A percentile compares a stretch with the other conserved stretches of the same genome.
Conservation (phyloP, 257 asterid species). For the Solanum sejunctum region DNA sequence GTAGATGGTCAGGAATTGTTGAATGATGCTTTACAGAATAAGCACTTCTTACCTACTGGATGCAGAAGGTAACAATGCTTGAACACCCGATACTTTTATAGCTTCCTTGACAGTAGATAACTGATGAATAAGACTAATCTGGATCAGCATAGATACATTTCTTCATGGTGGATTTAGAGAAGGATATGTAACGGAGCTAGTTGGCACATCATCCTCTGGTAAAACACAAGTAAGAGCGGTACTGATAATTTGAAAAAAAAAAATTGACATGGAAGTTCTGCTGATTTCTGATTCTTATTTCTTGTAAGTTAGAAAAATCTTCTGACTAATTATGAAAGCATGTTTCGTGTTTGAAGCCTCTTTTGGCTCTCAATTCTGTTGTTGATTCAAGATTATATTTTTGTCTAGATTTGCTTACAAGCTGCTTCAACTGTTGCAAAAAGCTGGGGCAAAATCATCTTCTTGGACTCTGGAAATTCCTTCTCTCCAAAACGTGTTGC, state of each 20-base stretch:
- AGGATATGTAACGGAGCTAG: constrained; percentile 76
- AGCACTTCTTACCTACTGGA: constrained; percentile 49
- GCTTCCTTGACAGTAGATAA: background rate
- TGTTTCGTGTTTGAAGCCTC: background rate
- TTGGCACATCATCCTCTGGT: constrained; percentile 83
- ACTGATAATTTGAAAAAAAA: background rate
- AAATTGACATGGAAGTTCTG: background rate
- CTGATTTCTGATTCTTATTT: background rate
- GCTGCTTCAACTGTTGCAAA: constrained; percentile 54
- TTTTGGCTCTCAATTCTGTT: background rate
- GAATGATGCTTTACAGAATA: constrained; percentile 41
- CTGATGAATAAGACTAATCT: background rate
- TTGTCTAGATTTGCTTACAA: constrained; percentile 58
- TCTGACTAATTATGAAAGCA: background rate
- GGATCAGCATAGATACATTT: constrained; percentile 56
- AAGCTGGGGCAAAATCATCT: constrained; percentile 43
- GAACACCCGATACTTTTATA: background rate
- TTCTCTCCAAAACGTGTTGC: constrained; percentile 69
- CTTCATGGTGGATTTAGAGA: constrained; percentile 59
- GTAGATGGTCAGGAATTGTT: constrained; percentile 57
- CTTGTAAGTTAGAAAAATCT: background rate
- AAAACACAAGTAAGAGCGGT: constrained; percentile 67
- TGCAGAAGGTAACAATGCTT: constrained; percentile 38
- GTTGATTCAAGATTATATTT: background rate
- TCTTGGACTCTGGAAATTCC: constrained; percentile 75